phyloP scores from a whole-genome alignment of 2,329 filamentous ascomycete genomes.

The Colletotrichum echinochloae region DNA sequence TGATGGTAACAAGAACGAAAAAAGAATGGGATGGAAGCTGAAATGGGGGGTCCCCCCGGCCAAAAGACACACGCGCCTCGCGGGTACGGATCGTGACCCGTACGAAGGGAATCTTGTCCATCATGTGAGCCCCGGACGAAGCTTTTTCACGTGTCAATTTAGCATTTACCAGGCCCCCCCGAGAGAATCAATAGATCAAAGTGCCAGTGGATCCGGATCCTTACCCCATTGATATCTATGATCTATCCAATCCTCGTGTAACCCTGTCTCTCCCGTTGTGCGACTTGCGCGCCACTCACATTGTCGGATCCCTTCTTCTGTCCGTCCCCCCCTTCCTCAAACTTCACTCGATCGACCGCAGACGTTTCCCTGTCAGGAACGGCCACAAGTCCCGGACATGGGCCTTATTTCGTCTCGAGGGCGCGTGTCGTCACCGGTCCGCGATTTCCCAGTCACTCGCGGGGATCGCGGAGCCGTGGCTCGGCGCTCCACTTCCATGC shows the following conservation, averaged over 20 bases:
- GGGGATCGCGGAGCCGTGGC: slow-evolving; percentile 38
- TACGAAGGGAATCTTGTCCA: too few species aligned
- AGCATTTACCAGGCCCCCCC: background rate
- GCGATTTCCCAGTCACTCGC: background rate
- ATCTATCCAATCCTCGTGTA: too few species aligned
- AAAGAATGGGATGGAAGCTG: too few species aligned
- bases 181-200: background rate
- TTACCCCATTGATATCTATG: too few species aligned
- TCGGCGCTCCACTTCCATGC: slow-evolving; percentile 13
- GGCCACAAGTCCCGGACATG: background rate
- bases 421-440: background rate
- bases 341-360: slow-evolving; percentile 31
- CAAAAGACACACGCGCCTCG: too few species aligned
- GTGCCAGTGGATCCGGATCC: too few species aligned
- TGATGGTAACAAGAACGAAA: too few species aligned
- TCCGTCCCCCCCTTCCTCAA: too few species aligned
- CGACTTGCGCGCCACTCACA: slow-evolving; percentile 37
- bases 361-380: slow-evolving; percentile 24
- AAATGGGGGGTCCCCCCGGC: too few species aligned
- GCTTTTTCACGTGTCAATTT: background rate
- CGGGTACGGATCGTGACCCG: too few species aligned
- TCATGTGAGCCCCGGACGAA: too few species aligned
- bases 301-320: background rate
- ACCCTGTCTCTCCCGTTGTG: background rate
- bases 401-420: background rate